Evolutionary conservation across 2,329 filamentous ascomycete genomes (phyloP).

Genomic region (Colletotrichum melonis): DNA sequence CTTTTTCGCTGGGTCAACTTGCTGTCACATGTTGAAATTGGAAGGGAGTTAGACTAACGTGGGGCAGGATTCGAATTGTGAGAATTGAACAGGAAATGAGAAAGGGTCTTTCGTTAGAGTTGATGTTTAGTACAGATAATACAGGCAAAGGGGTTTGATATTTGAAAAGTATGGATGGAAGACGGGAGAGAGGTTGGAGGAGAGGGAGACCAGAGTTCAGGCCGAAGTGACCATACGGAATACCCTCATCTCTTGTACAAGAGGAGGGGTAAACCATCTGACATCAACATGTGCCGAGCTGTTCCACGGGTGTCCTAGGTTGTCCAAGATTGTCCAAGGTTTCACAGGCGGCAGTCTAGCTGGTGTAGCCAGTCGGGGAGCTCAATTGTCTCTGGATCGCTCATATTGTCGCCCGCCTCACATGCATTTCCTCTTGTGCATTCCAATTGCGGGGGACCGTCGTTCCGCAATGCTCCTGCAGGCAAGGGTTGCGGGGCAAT

Average conservation of each 20-base stretch:
- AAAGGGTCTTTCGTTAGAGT: not conserved
- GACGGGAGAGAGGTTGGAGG: not conserved
- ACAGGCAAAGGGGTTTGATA: not conserved
- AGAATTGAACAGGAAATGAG: not conserved
- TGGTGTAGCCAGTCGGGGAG: conserved; percentile 12
- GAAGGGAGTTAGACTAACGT: conserved; percentile 16
- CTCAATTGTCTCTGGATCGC: conserved; percentile 19
- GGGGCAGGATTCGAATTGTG: conserved; percentile 10
- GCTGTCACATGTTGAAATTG: conserved; percentile 20
- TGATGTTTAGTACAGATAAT: not conserved
- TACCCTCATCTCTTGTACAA: conserved; percentile 26
- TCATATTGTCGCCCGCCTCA: conserved; percentile 25
- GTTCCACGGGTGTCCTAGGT: conserved; percentile 24
- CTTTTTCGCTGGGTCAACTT: conserved; percentile 12
- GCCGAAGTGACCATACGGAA: not conserved
- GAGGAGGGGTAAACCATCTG: conserved; percentile 30
- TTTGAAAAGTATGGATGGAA: not conserved
- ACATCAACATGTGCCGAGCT: conserved; percentile 34
- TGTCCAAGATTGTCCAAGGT: conserved; percentile 29
- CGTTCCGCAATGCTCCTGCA: conserved; percentile 1
- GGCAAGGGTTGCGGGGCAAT: conserved; percentile 22
- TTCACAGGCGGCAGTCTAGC: conserved; percentile 19
- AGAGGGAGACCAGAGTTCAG: not conserved
- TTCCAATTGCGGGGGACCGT: conserved; percentile 28
- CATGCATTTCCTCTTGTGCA: conserved; percentile 29